A percentile compares a stretch with the other conserved stretches of the same genome.
Conservation (phyloP, 2,329 filamentous ascomycete genomes). For the Colletotrichum echinochloae region DNA sequence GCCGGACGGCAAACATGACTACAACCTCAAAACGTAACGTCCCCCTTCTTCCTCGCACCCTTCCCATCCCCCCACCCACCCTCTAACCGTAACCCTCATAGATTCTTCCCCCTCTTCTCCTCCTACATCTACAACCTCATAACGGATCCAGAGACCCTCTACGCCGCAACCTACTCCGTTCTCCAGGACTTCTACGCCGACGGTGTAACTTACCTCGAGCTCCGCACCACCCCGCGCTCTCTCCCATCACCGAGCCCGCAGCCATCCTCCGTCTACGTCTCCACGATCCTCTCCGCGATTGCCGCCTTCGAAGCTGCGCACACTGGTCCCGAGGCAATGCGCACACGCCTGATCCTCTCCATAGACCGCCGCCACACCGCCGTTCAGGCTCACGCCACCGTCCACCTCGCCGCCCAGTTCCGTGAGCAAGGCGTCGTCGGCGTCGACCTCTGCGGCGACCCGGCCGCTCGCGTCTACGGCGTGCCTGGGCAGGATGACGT, state of each 20-base stretch:
- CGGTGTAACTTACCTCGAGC: constrained; percentile 81
- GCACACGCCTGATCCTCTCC: constrained; percentile 77
- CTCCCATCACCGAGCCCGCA: constrained; percentile 22
- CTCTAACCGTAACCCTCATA: constrained; percentile 45
- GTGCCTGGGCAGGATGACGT: constrained; percentile 68
- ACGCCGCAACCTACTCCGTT: constrained; percentile 73
- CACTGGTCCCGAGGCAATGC: constrained; percentile 57
- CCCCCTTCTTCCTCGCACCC: constrained; percentile 19
- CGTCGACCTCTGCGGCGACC: constrained; percentile 84
- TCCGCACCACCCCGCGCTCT: constrained; percentile 80
- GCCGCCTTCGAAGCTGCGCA: constrained; percentile 58
- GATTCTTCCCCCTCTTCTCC: constrained; percentile 83
- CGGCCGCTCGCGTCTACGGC: constrained; percentile 62
- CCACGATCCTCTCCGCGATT: constrained; percentile 75
- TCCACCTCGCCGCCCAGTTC: constrained; percentile 72
- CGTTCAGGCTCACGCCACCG: constrained; percentile 70
- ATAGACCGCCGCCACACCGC: constrained; percentile 75
- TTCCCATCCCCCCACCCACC: background rate
- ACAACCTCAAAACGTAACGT: constrained; percentile 74
- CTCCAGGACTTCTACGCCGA: constrained; percentile 75
- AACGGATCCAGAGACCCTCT: constrained; percentile 70
- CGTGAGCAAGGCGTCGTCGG: constrained; percentile 71
- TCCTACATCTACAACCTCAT: constrained; percentile 84
- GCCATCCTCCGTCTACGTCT: constrained; percentile 71
- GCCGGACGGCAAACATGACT: constrained; percentile 77